Conservation (phyloP, 495 filamentous ascomycete genomes). For the Hypoxylon rickii region DNA sequence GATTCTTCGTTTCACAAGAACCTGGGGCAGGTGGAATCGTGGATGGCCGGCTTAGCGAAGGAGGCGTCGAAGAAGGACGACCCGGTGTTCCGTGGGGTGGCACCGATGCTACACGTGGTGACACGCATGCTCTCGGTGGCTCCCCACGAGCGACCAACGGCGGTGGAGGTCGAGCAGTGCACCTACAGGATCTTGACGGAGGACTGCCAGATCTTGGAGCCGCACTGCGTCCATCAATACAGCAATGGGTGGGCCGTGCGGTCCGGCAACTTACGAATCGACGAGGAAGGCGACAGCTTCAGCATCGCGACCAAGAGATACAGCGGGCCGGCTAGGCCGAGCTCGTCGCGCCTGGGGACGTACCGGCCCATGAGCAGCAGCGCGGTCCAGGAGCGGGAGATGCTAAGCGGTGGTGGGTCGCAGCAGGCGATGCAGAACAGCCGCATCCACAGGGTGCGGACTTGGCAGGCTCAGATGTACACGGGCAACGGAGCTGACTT, state of each 20-base stretch:
- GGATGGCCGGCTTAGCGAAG: constrained; percentile 72
- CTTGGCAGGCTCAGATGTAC: constrained; percentile 50
- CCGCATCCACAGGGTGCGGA: constrained; percentile 37
- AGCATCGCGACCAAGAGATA: constrained; percentile 28
- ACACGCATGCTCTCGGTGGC: constrained; percentile 50
- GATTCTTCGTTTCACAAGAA: constrained; percentile 88
- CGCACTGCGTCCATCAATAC: constrained; percentile 51
- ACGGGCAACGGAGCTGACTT: constrained; percentile 40
- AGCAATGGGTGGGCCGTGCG: constrained; percentile 39
- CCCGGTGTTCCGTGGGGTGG: constrained; percentile 49
- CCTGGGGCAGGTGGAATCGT: constrained; percentile 72
- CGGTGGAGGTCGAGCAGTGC: constrained; percentile 48
- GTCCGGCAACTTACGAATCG: constrained; percentile 35
- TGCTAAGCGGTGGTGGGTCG: constrained; percentile 29
- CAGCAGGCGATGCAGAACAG: constrained; percentile 33
- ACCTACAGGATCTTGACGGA: constrained; percentile 53
- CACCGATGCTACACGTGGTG: constrained; percentile 52
- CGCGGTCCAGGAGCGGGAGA: constrained; percentile 24
- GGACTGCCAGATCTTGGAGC: constrained; percentile 46
- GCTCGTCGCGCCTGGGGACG: constrained; percentile 11
- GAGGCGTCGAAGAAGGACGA: constrained; percentile 71
- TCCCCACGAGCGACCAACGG: constrained; percentile 51
- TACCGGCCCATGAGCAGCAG: constrained; percentile 19
- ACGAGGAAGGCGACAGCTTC: constrained; percentile 21
- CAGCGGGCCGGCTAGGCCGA: constrained; percentile 17